Evolutionary conservation across 1,139 yeast species (phyloP), one percentile per base, ranked within the genome.

Genomic region (Hyphopichia burtonii): DNA sequence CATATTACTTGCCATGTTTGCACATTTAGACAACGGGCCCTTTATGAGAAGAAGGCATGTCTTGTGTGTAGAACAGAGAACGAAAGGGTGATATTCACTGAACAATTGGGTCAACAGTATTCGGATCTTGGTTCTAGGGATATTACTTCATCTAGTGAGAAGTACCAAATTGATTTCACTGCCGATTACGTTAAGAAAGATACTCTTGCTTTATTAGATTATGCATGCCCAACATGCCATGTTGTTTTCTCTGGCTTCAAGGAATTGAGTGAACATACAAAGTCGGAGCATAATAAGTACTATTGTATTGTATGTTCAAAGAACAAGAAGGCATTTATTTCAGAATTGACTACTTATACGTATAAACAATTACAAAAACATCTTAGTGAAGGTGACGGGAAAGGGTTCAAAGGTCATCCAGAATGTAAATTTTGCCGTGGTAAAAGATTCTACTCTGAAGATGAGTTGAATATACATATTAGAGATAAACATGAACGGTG

Each of bases 351-450:
- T 33, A 62, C 86, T 17, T 88, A 78, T 58, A 75, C 82, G 1
- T 73, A 72, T 36, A 80, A 80, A 45, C 84, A 80, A 49, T 71
- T 93, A 38, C 80, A 78, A 46, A 74, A 68, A 41, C 99, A 93
- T 64, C 86, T 84, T 57, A 62, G 74, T 5, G 74, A 70, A 34
- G 97, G 96, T 36, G 82, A 76, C 44, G 76, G 73, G 37, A 63
- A 67, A 16, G 97, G 97, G 2, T 91, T 91, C 59, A 71, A 66
- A 10, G 98, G 98, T 0, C 99, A 93, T 58, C 97, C 98, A 0
- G 74, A 76, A 50, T 93, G 99, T 71, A 80, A 80, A 50, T 88
- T 88, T 60, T 93, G 99, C 63, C 66, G 77, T 4, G 80, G 82
- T 1, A 75, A 71, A 50, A 65, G 96, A 44, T 91, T 88, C 59